phyloP scores from a whole-genome alignment of 2,329 filamentous ascomycete species.

The Xylariaceae sp. region DNA sequence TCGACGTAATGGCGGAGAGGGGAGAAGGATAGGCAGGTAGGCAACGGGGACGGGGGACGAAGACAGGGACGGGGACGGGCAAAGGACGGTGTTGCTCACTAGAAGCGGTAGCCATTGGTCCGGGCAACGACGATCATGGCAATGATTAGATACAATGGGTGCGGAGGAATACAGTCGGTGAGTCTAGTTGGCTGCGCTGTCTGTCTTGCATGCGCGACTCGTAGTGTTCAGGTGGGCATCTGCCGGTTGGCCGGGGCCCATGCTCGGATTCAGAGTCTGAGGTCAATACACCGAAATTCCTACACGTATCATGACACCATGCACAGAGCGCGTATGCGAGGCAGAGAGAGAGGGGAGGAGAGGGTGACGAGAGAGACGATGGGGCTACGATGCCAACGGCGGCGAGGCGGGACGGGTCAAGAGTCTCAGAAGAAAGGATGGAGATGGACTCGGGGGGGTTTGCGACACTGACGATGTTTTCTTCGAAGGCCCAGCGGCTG shows the following conservation, averaged over 20 bases:
- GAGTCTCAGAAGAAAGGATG: constrained; percentile 1
- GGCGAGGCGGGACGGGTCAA: constrained; percentile 7
- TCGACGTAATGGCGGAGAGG: background rate
- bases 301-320: constrained; percentile 27
- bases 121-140: constrained; percentile 26
- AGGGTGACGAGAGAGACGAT: background rate
- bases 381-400: background rate
- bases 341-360: constrained; percentile 1
- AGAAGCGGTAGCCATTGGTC: constrained; percentile 30
- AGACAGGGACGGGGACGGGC: background rate
- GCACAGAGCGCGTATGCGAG: constrained; percentile 11
- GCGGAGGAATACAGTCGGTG: constrained; percentile 6
- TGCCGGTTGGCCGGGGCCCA: constrained; percentile 25
- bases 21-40: background rate
- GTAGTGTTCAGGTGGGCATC: constrained; percentile 22
- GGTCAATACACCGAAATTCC: constrained; percentile 16
- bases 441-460: constrained; percentile 6
- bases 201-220: constrained; percentile 20
- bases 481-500: constrained; percentile 9
- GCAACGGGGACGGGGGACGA: background rate
- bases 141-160: constrained; percentile 15
- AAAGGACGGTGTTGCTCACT: constrained; percentile 20
- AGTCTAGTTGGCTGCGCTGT: background rate
- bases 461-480: constrained; percentile 10
- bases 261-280: constrained; percentile 23